Conservation (phyloP, 2,329 filamentous ascomycete species). For the Teratosphaeria viscida region DNA sequence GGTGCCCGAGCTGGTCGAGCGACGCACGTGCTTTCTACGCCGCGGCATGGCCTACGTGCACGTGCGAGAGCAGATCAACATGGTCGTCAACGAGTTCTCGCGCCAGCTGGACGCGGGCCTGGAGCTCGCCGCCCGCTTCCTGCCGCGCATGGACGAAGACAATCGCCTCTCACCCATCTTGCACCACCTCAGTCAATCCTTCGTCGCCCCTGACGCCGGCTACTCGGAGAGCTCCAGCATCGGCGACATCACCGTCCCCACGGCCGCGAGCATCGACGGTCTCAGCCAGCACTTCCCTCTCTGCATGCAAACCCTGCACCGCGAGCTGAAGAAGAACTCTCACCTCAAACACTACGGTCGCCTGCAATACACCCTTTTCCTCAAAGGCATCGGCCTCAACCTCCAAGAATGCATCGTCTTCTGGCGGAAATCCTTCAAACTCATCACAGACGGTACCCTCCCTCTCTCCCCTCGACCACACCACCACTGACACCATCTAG, state of each 20-base stretch:
- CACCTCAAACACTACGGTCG: constrained; percentile 91
- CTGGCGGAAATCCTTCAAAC: constrained; percentile 78
- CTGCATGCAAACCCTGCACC: constrained; percentile 90
- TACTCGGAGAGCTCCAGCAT: constrained; percentile 53
- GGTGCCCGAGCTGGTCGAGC: constrained; percentile 82
- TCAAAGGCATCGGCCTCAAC: constrained; percentile 87
- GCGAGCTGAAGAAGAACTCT: constrained; percentile 70
- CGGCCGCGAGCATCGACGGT: constrained; percentile 66
- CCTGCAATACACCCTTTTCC: constrained; percentile 88
- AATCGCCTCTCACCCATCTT: constrained; percentile 72
- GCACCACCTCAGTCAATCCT: constrained; percentile 84
- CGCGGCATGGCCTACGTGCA: constrained; percentile 87
- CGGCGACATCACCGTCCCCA: constrained; percentile 62
- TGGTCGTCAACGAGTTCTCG: constrained; percentile 83
- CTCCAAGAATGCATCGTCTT: constrained; percentile 88
- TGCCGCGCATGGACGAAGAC: constrained; percentile 90
- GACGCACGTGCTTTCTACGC: constrained; percentile 63
- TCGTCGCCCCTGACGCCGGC: constrained; percentile 77
- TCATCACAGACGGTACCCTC: constrained; percentile 57
- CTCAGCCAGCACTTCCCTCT: constrained; percentile 77
- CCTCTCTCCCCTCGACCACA: not conserved
- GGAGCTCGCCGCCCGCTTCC: constrained; percentile 81
- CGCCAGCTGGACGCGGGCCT: constrained; percentile 68
- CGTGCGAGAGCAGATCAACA: constrained; percentile 70
- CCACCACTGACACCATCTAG: constrained; percentile 26